A percentile compares a stretch with the other conserved stretches of the same genome.
Conservation (phyloP, 176 grass and related monocot genomes). For the Oryza nivara region DNA sequence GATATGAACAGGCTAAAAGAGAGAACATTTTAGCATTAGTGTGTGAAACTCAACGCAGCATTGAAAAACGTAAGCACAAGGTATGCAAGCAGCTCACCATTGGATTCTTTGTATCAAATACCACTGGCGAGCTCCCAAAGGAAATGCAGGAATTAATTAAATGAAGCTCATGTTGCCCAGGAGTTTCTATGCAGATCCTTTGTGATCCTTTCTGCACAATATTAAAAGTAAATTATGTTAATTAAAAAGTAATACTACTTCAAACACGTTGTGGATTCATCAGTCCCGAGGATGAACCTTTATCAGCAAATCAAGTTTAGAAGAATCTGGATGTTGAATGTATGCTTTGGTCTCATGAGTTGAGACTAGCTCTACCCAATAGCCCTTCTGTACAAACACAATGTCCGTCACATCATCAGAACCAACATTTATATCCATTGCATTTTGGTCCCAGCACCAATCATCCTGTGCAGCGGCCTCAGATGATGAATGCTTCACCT, state of each 20-base stretch:
- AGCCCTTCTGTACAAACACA: constrained; percentile 90
- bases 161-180: constrained; percentile 88
- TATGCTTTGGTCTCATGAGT: constrained; percentile 84
- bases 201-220: constrained; percentile 80
- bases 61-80: constrained; percentile 31
- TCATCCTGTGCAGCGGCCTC: constrained; percentile 53
- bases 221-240: constrained; percentile 33
- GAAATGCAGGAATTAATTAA: constrained; percentile 85
- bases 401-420: constrained; percentile 77
- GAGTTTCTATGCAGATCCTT: constrained; percentile 76
- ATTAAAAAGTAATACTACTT: constrained; percentile 22
- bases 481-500: constrained; percentile 66
- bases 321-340: constrained; percentile 76
- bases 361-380: constrained; percentile 81
- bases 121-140: constrained; percentile 69
- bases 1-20: constrained; percentile 71
- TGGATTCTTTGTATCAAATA: constrained; percentile 71
- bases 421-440: constrained; percentile 74
- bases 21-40: constrained; percentile 41
- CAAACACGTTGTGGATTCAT: constrained; percentile 32
- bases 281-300: constrained; percentile 52
- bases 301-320: constrained; percentile 76
- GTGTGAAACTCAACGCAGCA: constrained; percentile 13
- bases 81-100: constrained; percentile 44
- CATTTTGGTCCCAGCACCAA: constrained; percentile 89